Evolutionary conservation across 768 basidiomycete genomes (phyloP).

Genomic region (Xerocomellus dryophilus): DNA sequence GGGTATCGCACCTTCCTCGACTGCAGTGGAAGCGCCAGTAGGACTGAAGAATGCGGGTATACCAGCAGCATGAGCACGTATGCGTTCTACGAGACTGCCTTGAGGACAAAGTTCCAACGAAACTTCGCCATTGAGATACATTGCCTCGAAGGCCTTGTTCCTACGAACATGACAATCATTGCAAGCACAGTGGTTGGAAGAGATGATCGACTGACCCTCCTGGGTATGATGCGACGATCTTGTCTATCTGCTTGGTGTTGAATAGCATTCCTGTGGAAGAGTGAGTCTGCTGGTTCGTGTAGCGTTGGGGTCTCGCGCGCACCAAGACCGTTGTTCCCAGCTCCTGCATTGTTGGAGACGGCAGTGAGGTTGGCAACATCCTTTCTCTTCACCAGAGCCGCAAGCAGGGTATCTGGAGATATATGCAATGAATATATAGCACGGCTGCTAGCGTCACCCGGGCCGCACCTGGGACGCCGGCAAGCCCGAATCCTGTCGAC

Average conservation of each 20-base stretch:
- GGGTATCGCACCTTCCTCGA: slow-evolving; percentile 77
- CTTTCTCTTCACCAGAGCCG: slow-evolving; percentile 68
- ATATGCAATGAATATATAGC: not conserved
- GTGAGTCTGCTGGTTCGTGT: not conserved
- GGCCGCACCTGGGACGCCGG: slow-evolving; percentile 75
- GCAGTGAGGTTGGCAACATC: slow-evolving; percentile 76
- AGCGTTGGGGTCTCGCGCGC: not conserved
- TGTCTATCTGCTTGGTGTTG: slow-evolving; percentile 70
- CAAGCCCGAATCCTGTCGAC: slow-evolving; percentile 76
- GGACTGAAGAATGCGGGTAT: slow-evolving; percentile 95
- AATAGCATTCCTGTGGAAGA: slow-evolving; percentile 61
- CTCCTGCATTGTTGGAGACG: slow-evolving; percentile 87
- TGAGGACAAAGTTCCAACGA: slow-evolving; percentile 89
- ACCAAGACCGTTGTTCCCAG: slow-evolving; percentile 70
- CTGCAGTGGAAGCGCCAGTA: slow-evolving; percentile 81
- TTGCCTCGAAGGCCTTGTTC: slow-evolving; percentile 81
- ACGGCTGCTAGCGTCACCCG: not conserved
- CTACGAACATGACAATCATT: slow-evolving; percentile 37
- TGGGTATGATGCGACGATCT: slow-evolving; percentile 87
- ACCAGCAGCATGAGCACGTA: slow-evolving; percentile 86
- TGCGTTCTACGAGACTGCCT: slow-evolving; percentile 84
- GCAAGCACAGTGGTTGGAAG: not conserved
- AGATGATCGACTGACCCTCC: slow-evolving; percentile 55
- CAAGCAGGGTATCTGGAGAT: slow-evolving; percentile 71
- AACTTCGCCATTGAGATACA: slow-evolving; percentile 79